phyloP scores from a whole-genome alignment of 2,329 filamentous ascomycete species.

The Teratosphaeria destructans region DNA sequence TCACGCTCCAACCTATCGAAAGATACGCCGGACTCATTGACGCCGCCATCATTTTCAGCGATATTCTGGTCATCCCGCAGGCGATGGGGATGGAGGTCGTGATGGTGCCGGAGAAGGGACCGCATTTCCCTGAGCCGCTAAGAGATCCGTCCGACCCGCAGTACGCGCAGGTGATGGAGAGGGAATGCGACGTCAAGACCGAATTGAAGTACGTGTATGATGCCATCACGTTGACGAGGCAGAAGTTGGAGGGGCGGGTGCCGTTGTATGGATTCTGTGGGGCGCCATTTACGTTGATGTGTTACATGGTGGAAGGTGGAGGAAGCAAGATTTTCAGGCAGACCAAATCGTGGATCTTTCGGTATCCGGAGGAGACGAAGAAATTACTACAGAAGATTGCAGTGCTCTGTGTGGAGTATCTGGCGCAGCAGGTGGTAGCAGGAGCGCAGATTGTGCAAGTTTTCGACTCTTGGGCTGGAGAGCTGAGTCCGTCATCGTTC shows the following conservation, averaged over 20 bases:
- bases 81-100: conserved; percentile 98
- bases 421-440: conserved; percentile 83
- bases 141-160: conserved; percentile 70
- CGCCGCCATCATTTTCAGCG: conserved; percentile 96
- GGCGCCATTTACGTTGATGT: conserved; percentile 90
- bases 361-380: conserved; percentile 70
- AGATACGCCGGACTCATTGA: conserved; percentile 85
- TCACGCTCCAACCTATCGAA: conserved; percentile 91
- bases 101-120: conserved; percentile 96
- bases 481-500: conserved; percentile 77
- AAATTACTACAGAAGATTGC: conserved; percentile 80
- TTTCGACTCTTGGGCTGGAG: conserved; percentile 96
- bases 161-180: conserved; percentile 65
- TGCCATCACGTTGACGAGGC: conserved; percentile 80
- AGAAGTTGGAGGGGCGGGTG: conserved; percentile 79
- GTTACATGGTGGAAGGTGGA: conserved; percentile 98
- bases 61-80: conserved; percentile 95
- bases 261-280: conserved; percentile 95
- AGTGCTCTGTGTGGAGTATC: conserved; percentile 87
- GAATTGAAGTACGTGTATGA: conserved; percentile 93
- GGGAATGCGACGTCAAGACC: conserved; percentile 70
- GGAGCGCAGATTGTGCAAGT: conserved; percentile 94
- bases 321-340: conserved; percentile 91
- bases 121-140: conserved; percentile 82
- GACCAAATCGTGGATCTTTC: conserved; percentile 95